Evolutionary conservation across 768 basidiomycete genomes (phyloP).

Genomic region (Mrakia blollopis): DNA sequence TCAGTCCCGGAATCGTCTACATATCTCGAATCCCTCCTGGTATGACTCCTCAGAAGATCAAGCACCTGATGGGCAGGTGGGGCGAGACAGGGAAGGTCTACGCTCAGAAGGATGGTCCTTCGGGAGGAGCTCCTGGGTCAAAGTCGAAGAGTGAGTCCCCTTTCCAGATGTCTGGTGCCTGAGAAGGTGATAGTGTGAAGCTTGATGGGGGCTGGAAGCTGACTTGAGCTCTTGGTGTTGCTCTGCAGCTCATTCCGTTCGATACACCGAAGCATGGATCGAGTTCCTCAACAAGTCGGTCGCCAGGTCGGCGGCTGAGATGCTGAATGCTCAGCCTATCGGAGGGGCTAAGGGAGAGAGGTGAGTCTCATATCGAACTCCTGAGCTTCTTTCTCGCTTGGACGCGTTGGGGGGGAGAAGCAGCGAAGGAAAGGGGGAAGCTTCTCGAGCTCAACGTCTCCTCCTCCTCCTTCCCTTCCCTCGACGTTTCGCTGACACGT

Average conservation of each 20-base stretch:
- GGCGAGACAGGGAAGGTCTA: conserved; percentile 91
- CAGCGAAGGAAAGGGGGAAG: background rate
- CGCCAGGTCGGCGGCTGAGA: conserved; percentile 81
- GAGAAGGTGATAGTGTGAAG: background rate
- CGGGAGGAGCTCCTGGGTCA: background rate
- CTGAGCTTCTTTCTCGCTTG: background rate
- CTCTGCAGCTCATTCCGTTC: conserved; percentile 41
- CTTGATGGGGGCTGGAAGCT: background rate
- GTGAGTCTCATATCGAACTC: conserved; percentile 9
- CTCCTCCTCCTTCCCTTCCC: background rate
- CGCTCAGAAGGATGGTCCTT: conserved; percentile 79
- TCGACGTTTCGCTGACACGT: background rate
- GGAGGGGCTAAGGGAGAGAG: conserved; percentile 52
- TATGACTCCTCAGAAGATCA: conserved; percentile 93
- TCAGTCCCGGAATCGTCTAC: conserved; percentile 54
- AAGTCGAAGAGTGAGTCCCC: conserved; percentile 18
- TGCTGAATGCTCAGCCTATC: conserved; percentile 93
- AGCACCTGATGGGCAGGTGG: conserved; percentile 82
- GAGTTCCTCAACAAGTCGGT: conserved; percentile 93
- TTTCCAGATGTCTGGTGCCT: background rate
- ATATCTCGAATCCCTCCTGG: conserved; percentile 95
- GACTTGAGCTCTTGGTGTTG: background rate
- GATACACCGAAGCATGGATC: conserved; percentile 96
- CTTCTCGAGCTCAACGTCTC: background rate
- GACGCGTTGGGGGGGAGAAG: background rate